Conservation (phyloP, 805 yeast genomes). For the Groenewaldozyma salmanticensis region DNA sequence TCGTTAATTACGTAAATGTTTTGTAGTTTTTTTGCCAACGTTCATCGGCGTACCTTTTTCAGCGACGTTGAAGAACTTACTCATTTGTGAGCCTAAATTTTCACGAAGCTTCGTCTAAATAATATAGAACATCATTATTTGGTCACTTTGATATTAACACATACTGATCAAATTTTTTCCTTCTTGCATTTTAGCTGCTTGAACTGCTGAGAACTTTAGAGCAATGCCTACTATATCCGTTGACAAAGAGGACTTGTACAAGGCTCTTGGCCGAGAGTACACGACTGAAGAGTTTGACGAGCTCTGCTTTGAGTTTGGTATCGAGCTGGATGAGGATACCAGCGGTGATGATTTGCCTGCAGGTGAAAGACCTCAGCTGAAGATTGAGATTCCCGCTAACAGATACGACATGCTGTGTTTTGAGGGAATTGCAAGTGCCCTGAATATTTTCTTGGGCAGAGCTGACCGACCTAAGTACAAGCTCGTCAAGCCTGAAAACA, state of each 20-base stretch:
- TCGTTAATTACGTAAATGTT: too few species aligned
- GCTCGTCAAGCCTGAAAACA: slow-evolving; percentile 52
- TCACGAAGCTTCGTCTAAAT: too few species aligned
- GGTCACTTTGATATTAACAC: too few species aligned
- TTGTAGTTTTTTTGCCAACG: too few species aligned
- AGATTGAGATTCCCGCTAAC: slow-evolving; percentile 96
- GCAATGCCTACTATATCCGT: slow-evolving; percentile 94
- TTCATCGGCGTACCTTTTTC: too few species aligned
- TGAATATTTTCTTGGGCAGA: slow-evolving; percentile 81
- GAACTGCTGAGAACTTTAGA: too few species aligned
- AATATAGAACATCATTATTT: too few species aligned
- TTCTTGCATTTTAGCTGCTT: too few species aligned
- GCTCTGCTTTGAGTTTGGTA: slow-evolving; percentile 93
- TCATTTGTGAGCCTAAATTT: too few species aligned
- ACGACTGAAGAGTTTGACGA: slow-evolving; percentile 93
- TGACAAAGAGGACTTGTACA: slow-evolving; percentile 85
- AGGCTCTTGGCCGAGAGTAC: slow-evolving; percentile 50
- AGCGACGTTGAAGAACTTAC: too few species aligned
- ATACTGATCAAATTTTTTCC: too few species aligned
- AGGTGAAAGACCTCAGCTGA: slow-evolving; percentile 94
- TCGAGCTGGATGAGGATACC: slow-evolving; percentile 96
- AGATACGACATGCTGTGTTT: slow-evolving; percentile 96
- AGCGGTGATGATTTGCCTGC: slow-evolving; percentile 57
- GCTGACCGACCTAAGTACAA: slow-evolving; percentile 54
- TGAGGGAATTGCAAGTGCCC: slow-evolving; percentile 94